Conservation (phyloP, 108 stramenopile species). For the Cyclotella sp. region DNA sequence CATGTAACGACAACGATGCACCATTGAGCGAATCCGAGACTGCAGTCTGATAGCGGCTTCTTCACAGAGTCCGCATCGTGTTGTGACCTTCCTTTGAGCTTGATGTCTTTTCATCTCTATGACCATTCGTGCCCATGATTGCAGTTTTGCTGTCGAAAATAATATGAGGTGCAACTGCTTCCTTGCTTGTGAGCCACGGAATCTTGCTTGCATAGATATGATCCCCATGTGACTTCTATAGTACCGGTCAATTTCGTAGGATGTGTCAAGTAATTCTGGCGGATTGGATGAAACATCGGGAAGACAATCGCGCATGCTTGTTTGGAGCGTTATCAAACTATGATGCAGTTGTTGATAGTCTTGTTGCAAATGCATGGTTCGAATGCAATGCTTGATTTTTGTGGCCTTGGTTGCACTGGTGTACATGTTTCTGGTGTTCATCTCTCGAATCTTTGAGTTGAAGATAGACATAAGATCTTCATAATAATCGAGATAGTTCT, state of each 20-base stretch:
- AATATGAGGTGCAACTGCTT: too few relatives aligned
- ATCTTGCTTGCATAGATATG: not conserved
- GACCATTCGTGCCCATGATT: not conserved
- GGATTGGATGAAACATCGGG: not conserved
- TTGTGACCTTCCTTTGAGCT: not conserved
- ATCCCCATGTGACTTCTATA: not conserved
- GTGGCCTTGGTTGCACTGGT: not conserved
- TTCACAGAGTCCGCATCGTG: too few relatives aligned
- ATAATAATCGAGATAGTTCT: slow-evolving; percentile 67
- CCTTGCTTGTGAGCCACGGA: not conserved
- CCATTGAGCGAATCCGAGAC: not conserved
- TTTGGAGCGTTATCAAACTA: not conserved
- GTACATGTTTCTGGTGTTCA: not conserved
- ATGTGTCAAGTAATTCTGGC: not conserved
- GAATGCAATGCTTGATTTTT: slow-evolving; percentile 6
- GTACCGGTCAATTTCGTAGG: slow-evolving; percentile 3
- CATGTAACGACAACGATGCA: not conserved
- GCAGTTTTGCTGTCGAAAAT: too few relatives aligned
- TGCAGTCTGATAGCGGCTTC: not conserved
- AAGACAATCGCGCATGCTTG: not conserved
- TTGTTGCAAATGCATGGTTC: not conserved
- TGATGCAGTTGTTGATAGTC: slow-evolving; percentile 1
- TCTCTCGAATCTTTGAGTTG: slow-evolving; percentile 26
- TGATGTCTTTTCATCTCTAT: not conserved
- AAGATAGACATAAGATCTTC: slow-evolving; percentile 12